These are phyloP conservation scores for Parascedosporium putredinis DNA, from an alignment of 2,329 filamentous ascomycete genomes.

Conservation along the genomic window DNA sequence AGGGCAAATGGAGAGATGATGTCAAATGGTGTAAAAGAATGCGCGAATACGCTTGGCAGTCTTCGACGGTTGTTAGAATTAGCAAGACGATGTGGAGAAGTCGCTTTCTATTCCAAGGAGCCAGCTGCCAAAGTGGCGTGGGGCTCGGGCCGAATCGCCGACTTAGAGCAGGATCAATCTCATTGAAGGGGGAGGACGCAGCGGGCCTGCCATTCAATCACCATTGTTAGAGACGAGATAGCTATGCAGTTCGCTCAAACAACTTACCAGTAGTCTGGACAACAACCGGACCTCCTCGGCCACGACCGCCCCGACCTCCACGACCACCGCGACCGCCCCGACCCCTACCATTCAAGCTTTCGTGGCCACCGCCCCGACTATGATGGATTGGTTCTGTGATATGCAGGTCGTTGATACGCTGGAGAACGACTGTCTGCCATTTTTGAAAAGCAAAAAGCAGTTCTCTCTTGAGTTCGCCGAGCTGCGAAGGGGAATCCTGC, in stretches of 20 bases:
- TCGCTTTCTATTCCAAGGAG: constrained; percentile 51
- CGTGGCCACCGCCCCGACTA: not conserved
- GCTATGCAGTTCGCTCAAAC: not conserved
- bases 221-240: not conserved
- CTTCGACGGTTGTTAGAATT: constrained; percentile 63
- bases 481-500: constrained; percentile 29
- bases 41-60: constrained; percentile 65
- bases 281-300: constrained; percentile 11
- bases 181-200: constrained; percentile 27
- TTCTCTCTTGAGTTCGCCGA: constrained; percentile 59
- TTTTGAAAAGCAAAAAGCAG: constrained; percentile 64
- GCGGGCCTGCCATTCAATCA: constrained; percentile 19
- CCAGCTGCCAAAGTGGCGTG: constrained; percentile 49
- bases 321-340: no score
- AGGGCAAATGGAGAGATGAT: constrained; percentile 59
- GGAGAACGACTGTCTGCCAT: constrained; percentile 64
- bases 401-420: constrained; percentile 59
- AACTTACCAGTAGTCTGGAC: constrained; percentile 15
- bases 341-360: constrained; percentile 3
- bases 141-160: constrained; percentile 47
- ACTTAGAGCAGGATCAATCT: constrained; percentile 36
- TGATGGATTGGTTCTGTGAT: constrained; percentile 29
- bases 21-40: constrained; percentile 60
- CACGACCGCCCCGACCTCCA: constrained; percentile 16
- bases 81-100: constrained; percentile 65